A percentile compares a stretch with the other conserved stretches of the same genome.
phyloP scores from a whole-genome alignment of 148 eudicot genomes.

The Chenopodium formosanum region DNA sequence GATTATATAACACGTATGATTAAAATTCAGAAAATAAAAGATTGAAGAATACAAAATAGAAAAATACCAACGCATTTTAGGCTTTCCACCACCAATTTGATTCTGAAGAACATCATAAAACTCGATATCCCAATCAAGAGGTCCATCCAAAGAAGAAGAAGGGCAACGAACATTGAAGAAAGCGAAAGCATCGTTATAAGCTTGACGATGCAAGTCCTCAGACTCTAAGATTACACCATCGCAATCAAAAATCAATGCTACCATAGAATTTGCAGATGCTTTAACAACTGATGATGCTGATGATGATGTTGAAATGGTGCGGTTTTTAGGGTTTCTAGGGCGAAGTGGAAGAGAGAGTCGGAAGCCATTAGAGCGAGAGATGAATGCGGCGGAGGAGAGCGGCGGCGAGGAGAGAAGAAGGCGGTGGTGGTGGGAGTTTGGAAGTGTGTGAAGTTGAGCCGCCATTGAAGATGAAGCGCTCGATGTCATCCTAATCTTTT shows the following conservation, averaged over 20 bases:
- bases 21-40: too few relatives aligned
- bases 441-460: conserved; percentile 1
- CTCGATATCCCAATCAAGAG: conserved; percentile 67
- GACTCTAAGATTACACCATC: conserved; percentile 96
- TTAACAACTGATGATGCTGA: conserved; percentile 15
- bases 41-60: background rate
- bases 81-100: conserved; percentile 90
- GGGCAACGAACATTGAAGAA: conserved; percentile 78
- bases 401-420: background rate
- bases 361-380: conserved; percentile 16
- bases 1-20: background rate
- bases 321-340: conserved; percentile 6
- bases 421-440: background rate
- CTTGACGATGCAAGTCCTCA: conserved; percentile 90
- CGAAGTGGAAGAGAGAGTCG: conserved; percentile 22
- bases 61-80: conserved; percentile 88
- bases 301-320: background rate
- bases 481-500: conserved; percentile 24
- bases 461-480: conserved; percentile 24
- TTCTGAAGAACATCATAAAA: conserved; percentile 92
- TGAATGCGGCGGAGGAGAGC: conserved; percentile 3
- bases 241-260: conserved; percentile 89
- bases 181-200: conserved; percentile 82
- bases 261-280: conserved; percentile 42
- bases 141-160: conserved; percentile 32